phyloP scores from a whole-genome alignment of 192 early-diverging fungal genomes.

The Diversispora epigaea region DNA sequence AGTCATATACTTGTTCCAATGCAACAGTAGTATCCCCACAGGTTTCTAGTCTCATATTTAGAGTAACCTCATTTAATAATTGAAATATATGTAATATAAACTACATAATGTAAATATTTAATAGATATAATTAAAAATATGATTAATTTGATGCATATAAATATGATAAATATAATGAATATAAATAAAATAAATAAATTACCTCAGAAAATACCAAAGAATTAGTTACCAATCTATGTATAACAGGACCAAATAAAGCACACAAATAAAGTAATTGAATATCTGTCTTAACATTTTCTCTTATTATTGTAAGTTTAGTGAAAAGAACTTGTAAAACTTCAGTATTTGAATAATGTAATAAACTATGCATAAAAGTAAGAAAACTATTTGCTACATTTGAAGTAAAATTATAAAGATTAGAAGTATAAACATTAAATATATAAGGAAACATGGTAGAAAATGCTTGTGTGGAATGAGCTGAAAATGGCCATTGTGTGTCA shows the following conservation, averaged over 20 bases:
- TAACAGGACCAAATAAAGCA: conserved; percentile 65
- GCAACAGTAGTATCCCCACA: conserved; percentile 12
- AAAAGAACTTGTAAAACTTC: conserved; percentile 50
- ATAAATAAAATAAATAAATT: neutral
- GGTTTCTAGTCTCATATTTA: conserved; percentile 12
- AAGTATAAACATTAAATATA: conserved; percentile 59
- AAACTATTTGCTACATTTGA: conserved; percentile 72
- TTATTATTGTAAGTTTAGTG: neutral
- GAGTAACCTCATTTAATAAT: conserved; percentile 5
- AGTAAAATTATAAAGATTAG: conserved; percentile 61
- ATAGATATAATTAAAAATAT: no score
- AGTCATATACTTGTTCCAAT: conserved; percentile 33
- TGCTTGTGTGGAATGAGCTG: conserved; percentile 6
- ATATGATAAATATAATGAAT: neutral
- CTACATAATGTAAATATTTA: conserved; percentile 9
- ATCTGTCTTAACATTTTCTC: conserved; percentile 57
- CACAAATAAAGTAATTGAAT: conserved; percentile 72
- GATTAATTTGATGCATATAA: neutral
- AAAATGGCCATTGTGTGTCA: neutral
- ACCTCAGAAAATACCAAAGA: neutral
- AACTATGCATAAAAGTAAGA: conserved; percentile 69
- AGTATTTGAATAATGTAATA: conserved; percentile 71
- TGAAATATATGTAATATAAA: conserved; percentile 12
- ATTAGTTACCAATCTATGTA: conserved; percentile 67
- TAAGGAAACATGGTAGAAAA: conserved; percentile 49